Evolutionary conservation across 768 basidiomycete genomes (phyloP).

Genomic region (Hypholoma fasciculare): DNA sequence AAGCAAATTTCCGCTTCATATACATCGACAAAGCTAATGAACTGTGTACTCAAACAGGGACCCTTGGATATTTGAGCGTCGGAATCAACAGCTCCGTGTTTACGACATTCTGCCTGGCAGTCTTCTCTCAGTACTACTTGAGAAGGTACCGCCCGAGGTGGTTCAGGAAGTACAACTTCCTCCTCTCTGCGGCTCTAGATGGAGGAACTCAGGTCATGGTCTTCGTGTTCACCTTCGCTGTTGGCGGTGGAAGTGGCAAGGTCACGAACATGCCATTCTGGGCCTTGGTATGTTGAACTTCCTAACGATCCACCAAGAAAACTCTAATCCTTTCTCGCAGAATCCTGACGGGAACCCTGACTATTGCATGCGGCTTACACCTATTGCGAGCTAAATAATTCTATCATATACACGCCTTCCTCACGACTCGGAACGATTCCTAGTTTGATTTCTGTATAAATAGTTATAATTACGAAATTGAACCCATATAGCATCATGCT

Average conservation of each 20-base stretch:
- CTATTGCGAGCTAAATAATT: background rate
- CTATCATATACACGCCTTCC: no score
- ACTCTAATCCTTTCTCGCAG: background rate
- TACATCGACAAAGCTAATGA: background rate
- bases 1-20: constrained; percentile 1
- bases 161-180: constrained; percentile 55
- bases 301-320: no score
- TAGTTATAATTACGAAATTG: no score
- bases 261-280: constrained; percentile 36
- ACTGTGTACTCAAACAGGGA: constrained; percentile 25
- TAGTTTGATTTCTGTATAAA: no score
- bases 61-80: constrained; percentile 48
- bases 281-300: constrained; percentile 36
- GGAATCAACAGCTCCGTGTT: constrained; percentile 59
- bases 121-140: constrained; percentile 48
- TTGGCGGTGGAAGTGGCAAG: constrained; percentile 43
- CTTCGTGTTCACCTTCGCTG: constrained; percentile 45
- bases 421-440: no score
- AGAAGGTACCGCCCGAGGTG: constrained; percentile 42
- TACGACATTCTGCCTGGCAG: constrained; percentile 41
- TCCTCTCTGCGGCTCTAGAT: constrained; percentile 51
- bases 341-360: constrained; percentile 27
- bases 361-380: constrained; percentile 24
- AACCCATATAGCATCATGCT: no score
- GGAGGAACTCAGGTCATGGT: constrained; percentile 53